Evolutionary conservation across 1,284 basidiomycete species (phyloP).

Genomic region (Marasmius sp.): DNA sequence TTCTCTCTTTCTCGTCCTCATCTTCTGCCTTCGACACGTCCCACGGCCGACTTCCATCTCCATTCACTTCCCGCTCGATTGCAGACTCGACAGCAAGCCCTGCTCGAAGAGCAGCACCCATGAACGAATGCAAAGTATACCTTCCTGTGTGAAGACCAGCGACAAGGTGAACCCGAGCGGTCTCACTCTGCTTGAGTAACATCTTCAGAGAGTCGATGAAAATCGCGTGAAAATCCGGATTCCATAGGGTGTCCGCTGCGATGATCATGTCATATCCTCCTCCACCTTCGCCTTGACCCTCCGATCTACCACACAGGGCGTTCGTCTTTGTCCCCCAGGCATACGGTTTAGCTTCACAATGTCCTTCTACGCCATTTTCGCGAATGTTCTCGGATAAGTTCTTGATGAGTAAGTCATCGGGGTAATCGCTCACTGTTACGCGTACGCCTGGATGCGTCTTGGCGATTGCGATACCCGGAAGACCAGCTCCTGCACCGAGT

Average conservation of each 20-base stretch:
- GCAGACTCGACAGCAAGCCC: constrained; percentile 51
- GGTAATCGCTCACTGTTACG: constrained; percentile 68
- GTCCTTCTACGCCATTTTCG: constrained; percentile 44
- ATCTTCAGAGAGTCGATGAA: constrained; percentile 52
- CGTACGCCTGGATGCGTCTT: constrained; percentile 39
- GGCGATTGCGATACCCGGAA: constrained; percentile 67
- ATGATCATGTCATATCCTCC: constrained; percentile 60
- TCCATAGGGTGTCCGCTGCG: constrained; percentile 78
- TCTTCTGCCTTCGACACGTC: constrained; percentile 44
- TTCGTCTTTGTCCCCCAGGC: constrained; percentile 62
- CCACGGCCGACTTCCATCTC: constrained; percentile 46
- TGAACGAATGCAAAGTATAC: constrained; percentile 64
- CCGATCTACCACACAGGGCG: constrained; percentile 19
- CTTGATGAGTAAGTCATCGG: constrained; percentile 59
- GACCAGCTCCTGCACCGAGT: constrained; percentile 70
- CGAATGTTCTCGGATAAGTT: constrained; percentile 58
- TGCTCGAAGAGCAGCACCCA: constrained; percentile 34
- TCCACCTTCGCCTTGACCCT: constrained; percentile 18
- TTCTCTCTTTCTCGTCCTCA: constrained; percentile 63
- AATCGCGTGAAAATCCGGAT: constrained; percentile 52
- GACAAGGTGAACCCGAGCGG: constrained; percentile 57
- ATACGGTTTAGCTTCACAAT: constrained; percentile 53
- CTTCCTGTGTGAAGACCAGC: constrained; percentile 75
- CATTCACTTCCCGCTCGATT: constrained; percentile 47
- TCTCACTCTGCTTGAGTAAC: constrained; percentile 41